A percentile compares a stretch with the other conserved stretches of the same genome.
These are phyloP conservation scores for Angomonas ambiguus DNA, from an alignment of 208 protist genomes.

Conservation along the genomic window DNA sequence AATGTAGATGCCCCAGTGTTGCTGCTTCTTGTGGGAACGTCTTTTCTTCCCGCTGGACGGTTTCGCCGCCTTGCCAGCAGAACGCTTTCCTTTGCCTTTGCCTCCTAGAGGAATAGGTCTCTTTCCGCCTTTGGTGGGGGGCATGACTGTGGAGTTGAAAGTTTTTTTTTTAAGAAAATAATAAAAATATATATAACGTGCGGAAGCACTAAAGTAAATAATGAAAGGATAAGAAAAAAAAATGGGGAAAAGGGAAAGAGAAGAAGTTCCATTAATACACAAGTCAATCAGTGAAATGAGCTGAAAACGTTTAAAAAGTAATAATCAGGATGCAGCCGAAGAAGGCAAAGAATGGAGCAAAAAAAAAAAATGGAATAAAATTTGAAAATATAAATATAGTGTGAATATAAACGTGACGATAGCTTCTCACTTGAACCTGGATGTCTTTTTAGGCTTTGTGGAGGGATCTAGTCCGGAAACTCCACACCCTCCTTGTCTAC, in stretches of 20 bases:
- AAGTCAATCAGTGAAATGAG: not conserved
- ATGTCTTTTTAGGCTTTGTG: constrained; percentile 37
- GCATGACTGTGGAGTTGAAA: constrained; percentile 35
- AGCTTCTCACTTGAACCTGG: constrained; percentile 11
- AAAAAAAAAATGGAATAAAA: constrained; percentile 7
- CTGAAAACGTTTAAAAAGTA: not conserved
- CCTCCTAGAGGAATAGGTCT: constrained; percentile 90
- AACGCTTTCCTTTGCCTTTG: constrained; percentile 97
- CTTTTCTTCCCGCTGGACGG: constrained; percentile 43
- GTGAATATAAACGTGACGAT: constrained; percentile 2
- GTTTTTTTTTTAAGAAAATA: constrained; percentile 5
- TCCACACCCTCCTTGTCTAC: constrained; percentile 48
- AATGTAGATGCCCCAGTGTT: constrained; percentile 92
- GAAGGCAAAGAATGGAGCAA: not conserved
- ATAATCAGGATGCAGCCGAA: not conserved
- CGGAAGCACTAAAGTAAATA: not conserved
- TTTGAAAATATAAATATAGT: not conserved
- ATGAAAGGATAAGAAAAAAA: constrained; percentile 7
- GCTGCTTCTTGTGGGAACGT: constrained; percentile 68
- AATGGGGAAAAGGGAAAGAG: constrained; percentile 9
- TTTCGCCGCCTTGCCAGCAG: constrained; percentile 92
- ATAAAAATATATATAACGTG: constrained; percentile 8
- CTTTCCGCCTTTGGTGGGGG: constrained; percentile 86
- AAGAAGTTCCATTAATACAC: not conserved
- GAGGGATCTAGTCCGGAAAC: constrained; percentile 42